A percentile compares a stretch with the other conserved stretches of the same genome.
Evolutionary conservation across 1,284 basidiomycete species (phyloP).

Genomic region (Mycena sp.): DNA sequence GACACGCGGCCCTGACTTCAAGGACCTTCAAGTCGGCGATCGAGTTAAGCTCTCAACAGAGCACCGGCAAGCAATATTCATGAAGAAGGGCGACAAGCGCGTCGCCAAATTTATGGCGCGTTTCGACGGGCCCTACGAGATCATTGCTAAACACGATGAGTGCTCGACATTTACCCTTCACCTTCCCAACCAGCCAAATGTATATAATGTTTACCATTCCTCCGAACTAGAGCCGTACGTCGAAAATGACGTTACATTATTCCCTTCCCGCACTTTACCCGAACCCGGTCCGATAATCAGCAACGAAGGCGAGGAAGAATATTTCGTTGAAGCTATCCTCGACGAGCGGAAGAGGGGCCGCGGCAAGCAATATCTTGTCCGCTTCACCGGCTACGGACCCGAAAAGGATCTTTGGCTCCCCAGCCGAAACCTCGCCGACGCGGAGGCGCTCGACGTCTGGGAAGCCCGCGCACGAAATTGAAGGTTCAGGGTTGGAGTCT

Average conservation of each 20-base stretch:
- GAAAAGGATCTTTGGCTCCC: constrained; percentile 39
- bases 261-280: background rate
- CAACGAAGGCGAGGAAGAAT: constrained; percentile 27
- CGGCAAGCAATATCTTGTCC: constrained; percentile 31
- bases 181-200: background rate
- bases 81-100: constrained; percentile 33
- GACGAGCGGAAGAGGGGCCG: constrained; percentile 31
- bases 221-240: constrained; percentile 2
- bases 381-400: constrained; percentile 35
- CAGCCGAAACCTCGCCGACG: constrained; percentile 30
- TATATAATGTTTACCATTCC: constrained; percentile 1
- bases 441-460: constrained; percentile 33
- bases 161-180: constrained; percentile 11
- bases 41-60: constrained; percentile 40
- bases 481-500: background rate
- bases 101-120: constrained; percentile 47
- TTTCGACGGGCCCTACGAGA: constrained; percentile 44
- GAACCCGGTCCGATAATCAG: background rate
- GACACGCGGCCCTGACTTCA: constrained; percentile 7
- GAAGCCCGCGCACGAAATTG: constrained; percentile 5
- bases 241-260: constrained; percentile 1
- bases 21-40: constrained; percentile 37
- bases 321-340: constrained; percentile 37
- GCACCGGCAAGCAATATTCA: constrained; percentile 38
- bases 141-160: constrained; percentile 29